A percentile compares a stretch with the other conserved stretches of the same genome.
These are phyloP conservation scores for Paraphaeosphaeria sporulosa DNA, from an alignment of 2,329 filamentous ascomycete species.

Conservation along the genomic window DNA sequence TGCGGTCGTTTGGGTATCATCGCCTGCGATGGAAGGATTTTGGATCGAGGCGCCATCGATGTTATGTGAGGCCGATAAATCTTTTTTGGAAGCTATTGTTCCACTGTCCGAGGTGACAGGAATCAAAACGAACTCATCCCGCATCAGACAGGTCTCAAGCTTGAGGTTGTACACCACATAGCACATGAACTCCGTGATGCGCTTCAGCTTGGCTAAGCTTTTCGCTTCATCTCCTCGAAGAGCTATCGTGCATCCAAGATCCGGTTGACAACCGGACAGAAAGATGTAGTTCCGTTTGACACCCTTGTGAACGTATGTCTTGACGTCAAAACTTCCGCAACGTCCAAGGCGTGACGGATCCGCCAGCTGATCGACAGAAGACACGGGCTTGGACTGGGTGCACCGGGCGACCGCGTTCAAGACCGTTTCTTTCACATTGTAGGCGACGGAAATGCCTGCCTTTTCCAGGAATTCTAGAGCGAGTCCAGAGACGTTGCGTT, in stretches of 20 bases:
- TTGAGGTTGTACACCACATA: conserved; percentile 99
- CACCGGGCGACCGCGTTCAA: conserved; percentile 94
- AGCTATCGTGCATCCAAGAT: conserved; percentile 93
- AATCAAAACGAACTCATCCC: conserved; percentile 88
- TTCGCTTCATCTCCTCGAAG: conserved; percentile 80
- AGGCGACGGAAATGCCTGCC: conserved; percentile 89
- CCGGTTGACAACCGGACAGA: conserved; percentile 85
- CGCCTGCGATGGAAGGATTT: conserved; percentile 4
- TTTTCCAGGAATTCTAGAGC: conserved; percentile 88
- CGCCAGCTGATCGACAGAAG: conserved; percentile 92
- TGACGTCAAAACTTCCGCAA: conserved; percentile 90
- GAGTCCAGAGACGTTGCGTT: conserved; percentile 90
- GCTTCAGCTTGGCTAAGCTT: conserved; percentile 80
- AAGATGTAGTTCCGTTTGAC: conserved; percentile 96
- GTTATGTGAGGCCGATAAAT: not conserved
- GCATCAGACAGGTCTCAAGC: conserved; percentile 90
- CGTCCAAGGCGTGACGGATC: conserved; percentile 77
- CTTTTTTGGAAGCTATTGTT: conserved; percentile 28
- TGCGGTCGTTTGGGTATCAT: conserved; percentile 49
- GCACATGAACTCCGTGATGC: conserved; percentile 97
- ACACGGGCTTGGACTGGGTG: conserved; percentile 89
- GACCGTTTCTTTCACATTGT: conserved; percentile 96
- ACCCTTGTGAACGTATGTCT: conserved; percentile 87
- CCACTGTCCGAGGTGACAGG: conserved; percentile 66
- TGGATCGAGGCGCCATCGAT: not conserved